Percentiles rank a stretch among this genome's conserved stretches.
Conservation (phyloP, 768 basidiomycete species). For the Termitomyces sp. region DNA sequence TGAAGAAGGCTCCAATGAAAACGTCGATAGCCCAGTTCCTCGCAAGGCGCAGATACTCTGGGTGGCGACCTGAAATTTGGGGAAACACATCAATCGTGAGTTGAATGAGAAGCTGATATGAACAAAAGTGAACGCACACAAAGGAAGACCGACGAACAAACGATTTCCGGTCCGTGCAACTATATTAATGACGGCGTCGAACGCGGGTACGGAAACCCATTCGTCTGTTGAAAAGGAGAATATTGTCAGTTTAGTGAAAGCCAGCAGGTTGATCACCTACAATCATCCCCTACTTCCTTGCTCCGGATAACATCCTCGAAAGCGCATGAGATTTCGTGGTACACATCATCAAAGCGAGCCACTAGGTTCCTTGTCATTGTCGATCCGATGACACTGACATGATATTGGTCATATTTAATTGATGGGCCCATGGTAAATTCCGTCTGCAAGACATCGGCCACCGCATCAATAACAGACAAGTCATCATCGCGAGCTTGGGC, state of each 20-base stretch:
- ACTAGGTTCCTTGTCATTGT: constrained; percentile 5
- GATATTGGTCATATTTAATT: constrained; percentile 3
- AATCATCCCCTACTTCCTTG: too few species aligned
- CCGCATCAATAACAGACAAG: background rate
- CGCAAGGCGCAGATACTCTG: background rate
- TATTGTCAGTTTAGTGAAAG: too few species aligned
- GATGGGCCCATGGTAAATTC: constrained; percentile 4
- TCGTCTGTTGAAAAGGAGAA: too few species aligned
- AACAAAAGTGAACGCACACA: background rate
- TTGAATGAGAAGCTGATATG: too few species aligned
- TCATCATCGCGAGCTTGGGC: constrained; percentile 1
- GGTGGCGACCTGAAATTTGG: background rate
- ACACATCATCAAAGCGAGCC: constrained; percentile 1
- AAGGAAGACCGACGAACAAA: constrained; percentile 3
- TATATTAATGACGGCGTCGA: background rate
- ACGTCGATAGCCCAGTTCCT: constrained; percentile 1
- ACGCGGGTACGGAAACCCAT: background rate
- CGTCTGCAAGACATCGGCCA: constrained; percentile 1
- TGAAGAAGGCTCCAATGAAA: constrained; percentile 3
- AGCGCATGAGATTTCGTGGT: background rate
- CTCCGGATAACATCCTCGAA: background rate
- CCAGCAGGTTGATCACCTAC: too few species aligned
- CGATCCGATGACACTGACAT: background rate
- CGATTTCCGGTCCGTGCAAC: background rate
- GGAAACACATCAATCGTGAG: too few species aligned